These are phyloP conservation scores for Pseudogymnoascus sp. DNA, from an alignment of 2,329 filamentous ascomycete species.

Conservation along the genomic window DNA sequence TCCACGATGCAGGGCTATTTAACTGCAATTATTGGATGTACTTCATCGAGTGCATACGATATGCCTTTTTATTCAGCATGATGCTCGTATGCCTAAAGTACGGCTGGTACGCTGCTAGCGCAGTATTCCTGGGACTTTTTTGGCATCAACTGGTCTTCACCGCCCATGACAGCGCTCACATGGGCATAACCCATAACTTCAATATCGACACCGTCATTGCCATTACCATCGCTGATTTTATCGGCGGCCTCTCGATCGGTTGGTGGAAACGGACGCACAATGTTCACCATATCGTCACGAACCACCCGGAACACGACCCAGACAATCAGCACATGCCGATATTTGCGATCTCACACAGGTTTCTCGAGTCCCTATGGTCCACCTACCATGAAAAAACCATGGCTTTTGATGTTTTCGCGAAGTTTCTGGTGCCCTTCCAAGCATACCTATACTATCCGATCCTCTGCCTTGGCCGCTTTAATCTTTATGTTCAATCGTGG, in stretches of 20 bases:
- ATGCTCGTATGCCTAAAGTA: constrained; percentile 54
- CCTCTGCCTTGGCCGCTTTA: constrained; percentile 75
- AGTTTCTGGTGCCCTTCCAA: constrained; percentile 64
- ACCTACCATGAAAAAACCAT: constrained; percentile 80
- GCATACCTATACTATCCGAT: constrained; percentile 78
- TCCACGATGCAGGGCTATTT: constrained; percentile 70
- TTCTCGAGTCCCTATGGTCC: constrained; percentile 64
- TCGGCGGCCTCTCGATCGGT: constrained; percentile 80
- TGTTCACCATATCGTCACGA: constrained; percentile 93
- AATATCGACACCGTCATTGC: constrained; percentile 76
- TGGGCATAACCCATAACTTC: constrained; percentile 93
- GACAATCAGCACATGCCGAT: constrained; percentile 90
- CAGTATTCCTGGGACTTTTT: constrained; percentile 67
- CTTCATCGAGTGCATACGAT: constrained; percentile 64
- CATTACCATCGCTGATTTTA: constrained; percentile 81
- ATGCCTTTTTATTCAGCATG: constrained; percentile 56
- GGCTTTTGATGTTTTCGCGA: constrained; percentile 67
- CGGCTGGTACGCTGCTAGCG: constrained; percentile 63
- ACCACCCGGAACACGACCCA: constrained; percentile 89
- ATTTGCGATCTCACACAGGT: constrained; percentile 77
- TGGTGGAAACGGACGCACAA: constrained; percentile 99
- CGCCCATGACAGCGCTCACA: constrained; percentile 91
- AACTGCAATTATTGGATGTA: constrained; percentile 79
- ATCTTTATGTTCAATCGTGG: constrained; percentile 78
- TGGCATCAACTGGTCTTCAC: constrained; percentile 96